These are phyloP conservation scores for Eucalyptus polybractea DNA, from an alignment of 345 rosid species.

Conservation along the genomic window DNA sequence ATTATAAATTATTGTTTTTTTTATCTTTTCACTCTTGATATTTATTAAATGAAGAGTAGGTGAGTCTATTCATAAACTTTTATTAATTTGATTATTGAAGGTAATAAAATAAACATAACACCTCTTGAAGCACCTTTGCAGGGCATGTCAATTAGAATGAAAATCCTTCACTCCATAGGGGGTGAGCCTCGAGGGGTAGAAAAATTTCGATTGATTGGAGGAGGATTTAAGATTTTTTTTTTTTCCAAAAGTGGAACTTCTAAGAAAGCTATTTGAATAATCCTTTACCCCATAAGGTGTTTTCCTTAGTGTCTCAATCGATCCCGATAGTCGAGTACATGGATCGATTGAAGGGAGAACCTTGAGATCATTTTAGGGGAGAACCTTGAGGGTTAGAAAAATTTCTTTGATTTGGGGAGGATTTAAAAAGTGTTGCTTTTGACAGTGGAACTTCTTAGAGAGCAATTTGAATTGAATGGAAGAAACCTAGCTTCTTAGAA, in stretches of 20 bases:
- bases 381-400: neutral
- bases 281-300: neutral
- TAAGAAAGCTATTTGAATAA: too few relatives aligned
- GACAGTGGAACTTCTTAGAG: fast-evolving
- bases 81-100: neutral
- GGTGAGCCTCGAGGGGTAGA: too few relatives aligned
- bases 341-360: too few relatives aligned
- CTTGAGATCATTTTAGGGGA: too few relatives aligned
- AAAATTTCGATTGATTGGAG: too few relatives aligned
- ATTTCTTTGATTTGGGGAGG: neutral
- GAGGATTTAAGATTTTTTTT: too few relatives aligned
- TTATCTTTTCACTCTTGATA: neutral
- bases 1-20: neutral
- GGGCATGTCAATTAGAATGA: too few relatives aligned
- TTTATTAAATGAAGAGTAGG: neutral
- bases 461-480: neutral
- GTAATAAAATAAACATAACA: neutral
- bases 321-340: too few relatives aligned
- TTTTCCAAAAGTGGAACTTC: too few relatives aligned
- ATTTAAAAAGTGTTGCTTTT: too few relatives aligned
- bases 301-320: too few relatives aligned
- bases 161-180: neutral
- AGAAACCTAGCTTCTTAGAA: too few relatives aligned
- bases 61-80: neutral
- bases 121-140: neutral